phyloP scores from a whole-genome alignment of 305 asterid species.

The Fraxinus xanthoxyloides region DNA sequence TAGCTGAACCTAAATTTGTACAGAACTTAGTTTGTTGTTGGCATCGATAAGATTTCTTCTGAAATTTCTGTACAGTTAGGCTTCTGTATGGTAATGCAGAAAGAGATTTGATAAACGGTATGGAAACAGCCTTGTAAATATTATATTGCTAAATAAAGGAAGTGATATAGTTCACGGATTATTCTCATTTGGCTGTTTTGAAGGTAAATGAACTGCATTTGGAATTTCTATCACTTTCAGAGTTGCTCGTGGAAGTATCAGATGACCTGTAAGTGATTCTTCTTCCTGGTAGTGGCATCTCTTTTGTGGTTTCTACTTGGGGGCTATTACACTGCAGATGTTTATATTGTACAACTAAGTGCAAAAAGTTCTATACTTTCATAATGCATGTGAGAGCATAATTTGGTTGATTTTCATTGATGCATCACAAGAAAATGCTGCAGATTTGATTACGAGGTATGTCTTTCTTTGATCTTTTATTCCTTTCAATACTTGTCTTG shows the following conservation, averaged over 20 bases:
- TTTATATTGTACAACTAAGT: background rate
- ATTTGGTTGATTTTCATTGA: conserved; percentile 18
- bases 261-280: conserved; percentile 81
- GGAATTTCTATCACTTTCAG: conserved; percentile 86
- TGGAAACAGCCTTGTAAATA: background rate
- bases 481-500: background rate
- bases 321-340: background rate
- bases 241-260: conserved; percentile 86
- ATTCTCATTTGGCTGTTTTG: conserved; percentile 52
- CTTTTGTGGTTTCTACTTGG: background rate
- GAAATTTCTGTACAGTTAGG: background rate
- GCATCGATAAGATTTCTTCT: background rate
- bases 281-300: conserved; percentile 2
- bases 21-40: background rate
- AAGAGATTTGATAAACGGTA: background rate
- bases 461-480: background rate
- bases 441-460: conserved; percentile 95
- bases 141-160: conserved; percentile 5
- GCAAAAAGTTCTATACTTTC: conserved; percentile 16
- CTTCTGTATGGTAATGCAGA: background rate
- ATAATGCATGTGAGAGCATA: conserved; percentile 40
- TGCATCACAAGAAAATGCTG: conserved; percentile 31
- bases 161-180: conserved; percentile 17
- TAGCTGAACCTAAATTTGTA: background rate
- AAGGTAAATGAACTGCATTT: conserved; percentile 88